Percentiles rank a stretch among this genome's conserved stretches.
Evolutionary conservation across 202 grass and related monocot species (phyloP).

Genomic region (Sporobolus alterniflorus): DNA sequence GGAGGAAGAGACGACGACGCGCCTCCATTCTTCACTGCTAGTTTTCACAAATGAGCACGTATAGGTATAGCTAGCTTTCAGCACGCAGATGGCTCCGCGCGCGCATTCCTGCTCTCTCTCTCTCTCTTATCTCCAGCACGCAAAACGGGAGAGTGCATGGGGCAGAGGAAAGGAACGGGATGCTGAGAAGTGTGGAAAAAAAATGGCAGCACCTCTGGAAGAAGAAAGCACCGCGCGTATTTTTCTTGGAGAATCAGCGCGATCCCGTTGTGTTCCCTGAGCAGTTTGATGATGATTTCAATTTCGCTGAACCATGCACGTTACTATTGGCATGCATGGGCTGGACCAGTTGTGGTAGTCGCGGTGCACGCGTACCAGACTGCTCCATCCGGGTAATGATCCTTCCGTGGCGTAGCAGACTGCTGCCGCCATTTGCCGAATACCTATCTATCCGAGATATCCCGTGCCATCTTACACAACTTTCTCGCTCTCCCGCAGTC

Average conservation of each 20-base stretch:
- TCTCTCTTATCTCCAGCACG: no score
- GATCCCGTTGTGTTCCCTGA: background rate
- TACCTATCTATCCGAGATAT: background rate
- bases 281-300: background rate
- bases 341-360: background rate
- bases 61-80: no score
- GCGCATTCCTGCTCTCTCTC: no score
- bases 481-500: background rate
- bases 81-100: no score
- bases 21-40: constrained; percentile 21
- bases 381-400: constrained; percentile 49
- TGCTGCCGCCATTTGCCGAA: background rate
- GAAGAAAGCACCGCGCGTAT: no score
- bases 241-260: background rate
- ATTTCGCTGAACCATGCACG: background rate
- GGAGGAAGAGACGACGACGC: constrained; percentile 29
- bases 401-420: constrained; percentile 58
- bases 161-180: background rate
- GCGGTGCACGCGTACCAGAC: background rate
- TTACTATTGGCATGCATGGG: background rate
- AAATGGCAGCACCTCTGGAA: background rate
- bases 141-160: no score
- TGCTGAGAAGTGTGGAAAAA: background rate
- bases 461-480: constrained; percentile 35
- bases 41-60: no score